phyloP scores from a whole-genome alignment of 352 stramenopile species.

The Globisporangium emineosum region DNA sequence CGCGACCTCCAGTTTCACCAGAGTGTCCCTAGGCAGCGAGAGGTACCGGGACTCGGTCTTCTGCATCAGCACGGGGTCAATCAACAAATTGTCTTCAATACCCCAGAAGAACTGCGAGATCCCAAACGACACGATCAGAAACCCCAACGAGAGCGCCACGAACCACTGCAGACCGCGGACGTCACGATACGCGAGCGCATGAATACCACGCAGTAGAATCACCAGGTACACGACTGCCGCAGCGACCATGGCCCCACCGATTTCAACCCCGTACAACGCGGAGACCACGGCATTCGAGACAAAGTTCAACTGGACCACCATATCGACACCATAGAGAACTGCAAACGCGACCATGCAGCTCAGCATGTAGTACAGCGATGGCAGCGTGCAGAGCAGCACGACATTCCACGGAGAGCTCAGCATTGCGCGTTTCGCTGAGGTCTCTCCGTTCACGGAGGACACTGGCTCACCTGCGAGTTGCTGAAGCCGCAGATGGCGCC shows the following conservation, averaged over 20 bases:
- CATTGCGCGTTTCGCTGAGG: conserved; percentile 25
- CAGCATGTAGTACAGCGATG: conserved; percentile 32
- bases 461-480: conserved; percentile 29
- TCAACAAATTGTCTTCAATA: conserved; percentile 28
- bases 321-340: conserved; percentile 37
- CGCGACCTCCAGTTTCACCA: conserved; percentile 36
- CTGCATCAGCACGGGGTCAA: conserved; percentile 32
- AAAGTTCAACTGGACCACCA: conserved; percentile 35
- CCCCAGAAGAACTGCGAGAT: conserved; percentile 28
- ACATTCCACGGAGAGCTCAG: conserved; percentile 28
- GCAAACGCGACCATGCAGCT: conserved; percentile 22
- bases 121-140: conserved; percentile 30
- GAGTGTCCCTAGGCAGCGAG: conserved; percentile 15
- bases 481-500: conserved; percentile 36
- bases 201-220: conserved; percentile 26
- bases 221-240: conserved; percentile 20
- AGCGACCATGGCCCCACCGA: conserved; percentile 25
- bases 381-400: conserved; percentile 36
- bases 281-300: conserved; percentile 32
- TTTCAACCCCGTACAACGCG: conserved; percentile 39
- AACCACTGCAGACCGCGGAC: conserved; percentile 32
- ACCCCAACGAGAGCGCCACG: conserved; percentile 24
- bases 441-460: conserved; percentile 9
- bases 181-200: conserved; percentile 28
- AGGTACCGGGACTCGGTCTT: conserved; percentile 35